These are phyloP conservation scores for Verticillium tricorpus DNA, from an alignment of 2,329 filamentous ascomycete genomes.

Conservation along the genomic window DNA sequence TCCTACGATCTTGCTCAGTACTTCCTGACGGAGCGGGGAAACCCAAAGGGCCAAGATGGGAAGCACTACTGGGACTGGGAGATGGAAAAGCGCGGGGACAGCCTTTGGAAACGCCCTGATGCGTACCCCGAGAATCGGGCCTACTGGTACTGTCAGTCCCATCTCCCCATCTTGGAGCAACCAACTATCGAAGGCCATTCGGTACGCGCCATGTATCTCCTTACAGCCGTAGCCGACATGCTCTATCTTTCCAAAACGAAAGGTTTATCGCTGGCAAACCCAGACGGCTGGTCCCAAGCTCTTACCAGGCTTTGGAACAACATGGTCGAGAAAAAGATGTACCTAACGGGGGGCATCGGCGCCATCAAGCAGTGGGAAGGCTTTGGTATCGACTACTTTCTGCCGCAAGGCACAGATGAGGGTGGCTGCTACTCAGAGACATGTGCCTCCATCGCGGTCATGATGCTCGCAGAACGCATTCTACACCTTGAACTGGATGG, in stretches of 20 bases:
- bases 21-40: constrained; percentile 55
- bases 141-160: constrained; percentile 52
- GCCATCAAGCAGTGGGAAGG: constrained; percentile 55
- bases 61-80: constrained; percentile 52
- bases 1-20: constrained; percentile 46
- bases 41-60: constrained; percentile 37
- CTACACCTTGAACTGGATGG: constrained; percentile 48
- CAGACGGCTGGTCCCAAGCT: constrained; percentile 28
- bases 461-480: constrained; percentile 55
- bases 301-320: constrained; percentile 51
- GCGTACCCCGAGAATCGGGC: constrained; percentile 36
- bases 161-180: constrained; percentile 50
- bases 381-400: constrained; percentile 54
- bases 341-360: constrained; percentile 57
- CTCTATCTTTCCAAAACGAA: constrained; percentile 30
- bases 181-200: constrained; percentile 49
- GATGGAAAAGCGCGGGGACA: constrained; percentile 21
- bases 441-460: constrained; percentile 54
- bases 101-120: constrained; percentile 38
- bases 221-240: constrained; percentile 54
- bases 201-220: constrained; percentile 56
- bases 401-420: constrained; percentile 55
- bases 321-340: constrained; percentile 59
- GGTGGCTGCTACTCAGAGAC: constrained; percentile 61
- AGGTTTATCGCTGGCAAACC: constrained; percentile 16